These are phyloP conservation scores for Cairneyella variabilis DNA, from an alignment of 495 filamentous ascomycete genomes.

Conservation along the genomic window DNA sequence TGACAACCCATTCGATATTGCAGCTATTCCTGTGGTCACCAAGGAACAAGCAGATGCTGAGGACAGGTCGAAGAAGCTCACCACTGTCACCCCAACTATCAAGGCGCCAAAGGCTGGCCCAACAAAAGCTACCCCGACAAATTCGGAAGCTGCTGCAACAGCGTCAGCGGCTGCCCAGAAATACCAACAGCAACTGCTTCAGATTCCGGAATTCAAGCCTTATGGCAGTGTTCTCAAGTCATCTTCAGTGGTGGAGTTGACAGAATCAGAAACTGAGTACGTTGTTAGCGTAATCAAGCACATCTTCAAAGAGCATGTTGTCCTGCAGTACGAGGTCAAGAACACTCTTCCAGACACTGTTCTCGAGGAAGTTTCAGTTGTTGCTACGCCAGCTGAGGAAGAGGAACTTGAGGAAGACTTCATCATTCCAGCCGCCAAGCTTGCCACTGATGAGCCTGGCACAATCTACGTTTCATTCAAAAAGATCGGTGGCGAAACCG, in stretches of 20 bases:
- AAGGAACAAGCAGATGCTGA: slow-evolving; percentile 96
- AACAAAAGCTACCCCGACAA: slow-evolving; percentile 63
- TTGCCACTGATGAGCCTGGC: slow-evolving; percentile 77
- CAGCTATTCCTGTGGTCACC: slow-evolving; percentile 87
- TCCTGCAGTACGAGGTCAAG: slow-evolving; percentile 96
- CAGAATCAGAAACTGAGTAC: slow-evolving; percentile 97
- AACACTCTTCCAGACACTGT: slow-evolving; percentile 92
- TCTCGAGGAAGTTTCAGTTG: slow-evolving; percentile 84
- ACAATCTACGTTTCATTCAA: slow-evolving; percentile 95
- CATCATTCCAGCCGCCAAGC: slow-evolving; percentile 80
- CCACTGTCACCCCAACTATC: slow-evolving; percentile 85
- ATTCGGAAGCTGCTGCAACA: slow-evolving; percentile 67
- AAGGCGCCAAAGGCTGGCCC: slow-evolving; percentile 85
- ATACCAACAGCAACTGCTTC: slow-evolving; percentile 79
- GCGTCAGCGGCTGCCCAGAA: slow-evolving; percentile 78
- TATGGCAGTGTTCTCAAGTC: slow-evolving; percentile 91
- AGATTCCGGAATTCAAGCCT: slow-evolving; percentile 82
- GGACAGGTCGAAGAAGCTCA: slow-evolving; percentile 94
- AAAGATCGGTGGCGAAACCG: slow-evolving; percentile 65
- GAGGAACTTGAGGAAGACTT: slow-evolving; percentile 87
- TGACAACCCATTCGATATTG: slow-evolving; percentile 80
- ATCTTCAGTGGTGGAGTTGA: slow-evolving; percentile 79
- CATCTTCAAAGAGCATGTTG: slow-evolving; percentile 93
- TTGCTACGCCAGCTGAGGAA: slow-evolving; percentile 78
- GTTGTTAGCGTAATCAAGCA: slow-evolving; percentile 93